phyloP scores from a whole-genome alignment of 371 early-diverging fungal genomes.

The Cokeromyces recurvatus region DNA sequence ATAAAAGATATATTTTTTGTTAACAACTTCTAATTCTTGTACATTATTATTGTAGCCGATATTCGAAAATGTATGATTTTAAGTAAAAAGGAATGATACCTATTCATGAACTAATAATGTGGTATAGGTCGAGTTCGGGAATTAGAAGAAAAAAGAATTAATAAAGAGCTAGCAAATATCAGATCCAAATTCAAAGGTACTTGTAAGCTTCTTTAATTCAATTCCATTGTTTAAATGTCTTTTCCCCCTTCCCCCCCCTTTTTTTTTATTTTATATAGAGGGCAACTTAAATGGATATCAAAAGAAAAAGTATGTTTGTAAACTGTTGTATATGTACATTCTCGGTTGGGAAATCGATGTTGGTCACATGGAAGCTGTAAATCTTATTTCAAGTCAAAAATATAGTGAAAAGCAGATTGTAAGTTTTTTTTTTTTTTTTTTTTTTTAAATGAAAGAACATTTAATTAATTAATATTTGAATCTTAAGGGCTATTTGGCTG shows the following conservation, averaged over 20 bases:
- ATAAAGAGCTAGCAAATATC: constrained; percentile 98
- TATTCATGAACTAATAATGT: too few relatives aligned
- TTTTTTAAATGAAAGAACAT: background rate
- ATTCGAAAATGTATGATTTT: constrained; percentile 76
- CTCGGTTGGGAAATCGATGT: constrained; percentile 97
- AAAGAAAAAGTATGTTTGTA: constrained; percentile 97
- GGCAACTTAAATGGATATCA: constrained; percentile 91
- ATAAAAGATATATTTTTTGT: too few relatives aligned
- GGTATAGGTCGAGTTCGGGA: constrained; percentile 92
- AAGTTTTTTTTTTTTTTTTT: constrained; percentile 5
- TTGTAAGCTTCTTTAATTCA: background rate
- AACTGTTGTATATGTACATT: constrained; percentile 96
- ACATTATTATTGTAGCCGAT: constrained; percentile 82
- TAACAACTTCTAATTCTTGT: too few relatives aligned
- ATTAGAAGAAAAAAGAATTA: constrained; percentile 94
- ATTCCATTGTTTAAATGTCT: too few relatives aligned
- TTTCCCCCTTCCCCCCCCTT: too few relatives aligned
- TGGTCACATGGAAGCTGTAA: constrained; percentile 95
- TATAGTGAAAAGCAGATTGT: constrained; percentile 97
- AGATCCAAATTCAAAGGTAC: constrained; percentile 96
- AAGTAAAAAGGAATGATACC: too few relatives aligned
- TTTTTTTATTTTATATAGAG: too few relatives aligned
- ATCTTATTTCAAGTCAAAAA: constrained; percentile 80
- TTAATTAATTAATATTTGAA: background rate
- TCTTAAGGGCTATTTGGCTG: constrained; percentile 88